A percentile compares a stretch with the other conserved stretches of the same genome.
Evolutionary conservation across 192 early-diverging fungal genomes (phyloP).

Genomic region (Piromyces finnis): DNA sequence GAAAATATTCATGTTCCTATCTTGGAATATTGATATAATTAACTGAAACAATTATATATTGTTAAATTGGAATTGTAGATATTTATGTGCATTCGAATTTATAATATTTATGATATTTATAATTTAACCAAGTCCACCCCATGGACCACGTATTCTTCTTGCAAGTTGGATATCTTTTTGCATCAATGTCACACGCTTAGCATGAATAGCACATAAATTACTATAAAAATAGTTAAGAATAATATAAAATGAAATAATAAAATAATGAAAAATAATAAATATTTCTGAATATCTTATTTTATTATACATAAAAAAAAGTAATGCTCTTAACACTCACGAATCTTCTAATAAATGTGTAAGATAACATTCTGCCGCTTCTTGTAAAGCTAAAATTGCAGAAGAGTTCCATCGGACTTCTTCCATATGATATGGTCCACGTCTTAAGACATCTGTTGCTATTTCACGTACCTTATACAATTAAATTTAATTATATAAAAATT

Average conservation of each 20-base stretch:
- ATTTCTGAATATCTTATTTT: not conserved
- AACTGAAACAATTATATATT: no score
- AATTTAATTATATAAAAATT: no score
- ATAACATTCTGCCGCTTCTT: constrained; percentile 67
- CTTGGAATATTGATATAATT: no score
- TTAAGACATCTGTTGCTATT: constrained; percentile 30
- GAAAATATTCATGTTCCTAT: no score
- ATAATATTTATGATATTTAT: no score
- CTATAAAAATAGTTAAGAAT: no score
- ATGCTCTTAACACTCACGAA: constrained; percentile 35
- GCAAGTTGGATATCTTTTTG: constrained; percentile 82
- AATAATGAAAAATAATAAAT: not conserved
- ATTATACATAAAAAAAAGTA: not conserved
- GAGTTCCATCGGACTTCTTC: constrained; percentile 51
- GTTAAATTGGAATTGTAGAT: no score
- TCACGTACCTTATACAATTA: constrained; percentile 26
- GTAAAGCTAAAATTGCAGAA: constrained; percentile 55
- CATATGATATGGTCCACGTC: constrained; percentile 9
- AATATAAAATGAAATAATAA: not conserved
- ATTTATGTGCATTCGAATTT: no score
- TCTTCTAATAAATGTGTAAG: constrained; percentile 78
- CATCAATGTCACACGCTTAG: constrained; percentile 88
- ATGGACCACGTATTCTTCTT: constrained; percentile 67
- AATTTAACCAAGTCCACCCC: constrained; percentile 41
- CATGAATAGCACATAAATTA: constrained; percentile 83